Base-by-base conservation (phyloP, 164 flowering plant genomes). In the Magnolia sinica region DNA sequence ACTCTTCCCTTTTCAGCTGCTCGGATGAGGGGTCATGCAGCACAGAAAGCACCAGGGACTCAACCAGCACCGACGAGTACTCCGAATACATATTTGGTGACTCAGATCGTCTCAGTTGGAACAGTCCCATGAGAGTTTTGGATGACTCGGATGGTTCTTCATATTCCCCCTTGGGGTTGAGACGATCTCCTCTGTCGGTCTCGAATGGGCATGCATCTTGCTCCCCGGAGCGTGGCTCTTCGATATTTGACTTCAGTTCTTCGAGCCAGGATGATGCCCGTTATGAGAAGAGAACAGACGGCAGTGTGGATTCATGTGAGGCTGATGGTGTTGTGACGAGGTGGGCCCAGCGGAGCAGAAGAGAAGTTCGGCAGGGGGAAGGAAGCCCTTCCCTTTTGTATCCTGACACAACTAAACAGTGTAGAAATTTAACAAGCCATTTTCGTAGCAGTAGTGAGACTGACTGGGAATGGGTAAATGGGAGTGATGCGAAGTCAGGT, bases 21-120 rank as follows among this genome's bases (percentile, higher is more conserved):
- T 95, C 99, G 0, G 98, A 93, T 73, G 93, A 88, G 84, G 89
- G 89, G 31, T 92, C 99, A 7, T 89, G 87, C 79, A 90, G 95
- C 65, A 92, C 96, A 0, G 94, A 91, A 64, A 89, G 96, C 87
- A 89, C 87, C 45, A 78, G 87, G 74, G 97, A 88, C 66, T 91
- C 98, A 3, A 79, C 82, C 63, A 87, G 98, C 81, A 82, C 86
- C 3, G 97, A 91, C 50, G 99, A 95, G n/a, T 77, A 82, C 13
- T 84, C 91, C 24, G 98, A 91, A 23, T 86, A 80, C 76, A 68
- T 89, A 72, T 88, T 91, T 73, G 90, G 96, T 50, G 89, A 86
- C 13, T 45, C 82, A 2, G 84, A 85, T 8, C 81, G 73, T 6
- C 27, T n/a, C 31, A 72, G 83, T 76, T 87, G 84, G 85, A 83